These are phyloP conservation scores for Fusarium penzigii DNA, from an alignment of 2,329 filamentous ascomycete genomes.

Conservation along the genomic window DNA sequence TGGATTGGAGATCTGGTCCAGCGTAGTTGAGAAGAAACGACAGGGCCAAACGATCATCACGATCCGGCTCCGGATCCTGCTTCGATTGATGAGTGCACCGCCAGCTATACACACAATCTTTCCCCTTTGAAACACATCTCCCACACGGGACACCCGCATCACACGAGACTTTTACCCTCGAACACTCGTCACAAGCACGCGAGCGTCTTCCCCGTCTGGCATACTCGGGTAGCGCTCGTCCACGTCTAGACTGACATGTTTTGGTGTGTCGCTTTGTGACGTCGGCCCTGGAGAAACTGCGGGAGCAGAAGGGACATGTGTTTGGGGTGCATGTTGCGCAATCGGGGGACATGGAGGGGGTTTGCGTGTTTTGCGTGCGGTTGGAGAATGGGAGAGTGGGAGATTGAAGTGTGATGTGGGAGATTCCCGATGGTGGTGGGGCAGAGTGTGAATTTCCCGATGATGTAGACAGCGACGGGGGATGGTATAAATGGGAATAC, in stretches of 20 bases:
- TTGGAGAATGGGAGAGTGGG: neutral
- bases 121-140: neutral
- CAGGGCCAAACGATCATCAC: neutral
- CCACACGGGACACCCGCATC: constrained; percentile 2
- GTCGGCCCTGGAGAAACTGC: constrained; percentile 14
- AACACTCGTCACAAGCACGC: constrained; percentile 16
- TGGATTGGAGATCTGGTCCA: constrained; percentile 2
- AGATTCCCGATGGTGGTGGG: neutral
- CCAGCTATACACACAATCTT: constrained; percentile 11
- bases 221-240: constrained; percentile 5
- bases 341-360: constrained; percentile 3
- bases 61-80: neutral
- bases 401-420: neutral
- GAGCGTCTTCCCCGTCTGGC: constrained; percentile 15
- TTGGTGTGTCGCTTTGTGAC: constrained; percentile 12
- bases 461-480: neutral
- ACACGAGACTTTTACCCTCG: constrained; percentile 3
- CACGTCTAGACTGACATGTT: constrained; percentile 8
- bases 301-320: constrained; percentile 14
- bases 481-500: neutral
- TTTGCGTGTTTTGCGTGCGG: neutral
- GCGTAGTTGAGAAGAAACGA: constrained; percentile 9
- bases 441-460: neutral
- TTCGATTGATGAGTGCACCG: constrained; percentile 9
- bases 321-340: neutral